Evolutionary conservation across 1,284 basidiomycete species (phyloP), one percentile per base, ranked within the genome.

Genomic region (Leccinum fallax): DNA sequence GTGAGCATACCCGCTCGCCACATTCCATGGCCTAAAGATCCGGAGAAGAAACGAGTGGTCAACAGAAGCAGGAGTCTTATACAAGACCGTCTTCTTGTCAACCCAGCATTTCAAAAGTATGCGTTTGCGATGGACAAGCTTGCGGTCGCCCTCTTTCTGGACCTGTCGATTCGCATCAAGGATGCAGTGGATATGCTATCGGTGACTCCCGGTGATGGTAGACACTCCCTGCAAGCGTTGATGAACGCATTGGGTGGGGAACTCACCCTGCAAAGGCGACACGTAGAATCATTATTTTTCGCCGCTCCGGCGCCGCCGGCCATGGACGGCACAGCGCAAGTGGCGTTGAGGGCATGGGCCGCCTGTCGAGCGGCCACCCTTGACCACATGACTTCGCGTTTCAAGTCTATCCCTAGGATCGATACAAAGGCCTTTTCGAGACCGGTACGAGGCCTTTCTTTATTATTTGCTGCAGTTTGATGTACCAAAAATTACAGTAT

Each of bases 101-200:
- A 74, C 28, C 30, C 67, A 0, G 28, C 61, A 13, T 60, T 65
- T 24, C 56, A 53, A 5, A 80, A 79, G 61, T 69, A 74, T 63
- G 78, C 78, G 0, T 84, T 87, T 59, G 71, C 75, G 59, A 77
- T 85, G 72, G 80, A 78, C 52, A 76, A 73, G 38, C 65, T 87
- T 2, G 77, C 79, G 0, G 65, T 78, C 2, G 71, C 80, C 2
- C 69, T 87, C 16, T 76, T 71, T 65, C 55, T 67, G n/a, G 82
- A 86, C 53, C 65, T 77, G 9, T 69, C 69, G 0, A 52, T 84
- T 5, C 73, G 72, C 19, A 71, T 86, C 21, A 61, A 66, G 8
- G 68, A 73, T 24, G 83, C 76, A 0, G 71, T 85, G 15, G 82
- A 86, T 63, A 68, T 87, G 52, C 70, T 84, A 32, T 81, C 81